Evolutionary conservation across 2,329 filamentous ascomycete species (phyloP).

Genomic region (Cytospora paraplurivora): DNA sequence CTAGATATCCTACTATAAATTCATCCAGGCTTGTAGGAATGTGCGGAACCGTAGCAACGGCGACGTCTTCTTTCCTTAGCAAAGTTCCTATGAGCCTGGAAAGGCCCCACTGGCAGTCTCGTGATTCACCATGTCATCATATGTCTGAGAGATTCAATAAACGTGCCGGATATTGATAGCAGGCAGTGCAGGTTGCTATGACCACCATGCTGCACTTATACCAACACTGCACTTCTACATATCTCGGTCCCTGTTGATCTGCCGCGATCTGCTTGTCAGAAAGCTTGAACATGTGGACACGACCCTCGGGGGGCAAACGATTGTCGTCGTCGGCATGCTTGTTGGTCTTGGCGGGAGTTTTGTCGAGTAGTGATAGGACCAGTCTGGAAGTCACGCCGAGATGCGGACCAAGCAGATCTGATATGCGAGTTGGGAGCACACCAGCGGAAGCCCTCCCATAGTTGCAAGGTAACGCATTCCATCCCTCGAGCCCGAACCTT

Average conservation of each 20-base stretch:
- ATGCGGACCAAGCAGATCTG: too few relatives aligned
- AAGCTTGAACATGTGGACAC: conserved; percentile 4
- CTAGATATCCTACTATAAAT: too few relatives aligned
- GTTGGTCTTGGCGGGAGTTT: too few relatives aligned
- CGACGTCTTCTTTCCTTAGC: neutral
- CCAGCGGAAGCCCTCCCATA: too few relatives aligned
- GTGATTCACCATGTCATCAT: neutral
- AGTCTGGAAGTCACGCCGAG: too few relatives aligned
- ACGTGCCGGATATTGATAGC: neutral
- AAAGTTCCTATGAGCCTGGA: neutral
- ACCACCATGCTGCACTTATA: neutral
- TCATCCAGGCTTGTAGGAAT: too few relatives aligned
- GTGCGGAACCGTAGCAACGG: too few relatives aligned
- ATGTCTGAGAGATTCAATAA: neutral
- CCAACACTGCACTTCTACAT: neutral
- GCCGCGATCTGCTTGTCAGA: conserved; percentile 9
- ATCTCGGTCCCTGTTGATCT: conserved; percentile 18
- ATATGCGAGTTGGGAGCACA: too few relatives aligned
- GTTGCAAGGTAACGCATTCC: too few relatives aligned
- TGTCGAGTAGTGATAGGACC: too few relatives aligned
- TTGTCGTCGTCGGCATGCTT: too few relatives aligned
- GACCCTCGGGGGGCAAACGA: conserved; percentile 3
- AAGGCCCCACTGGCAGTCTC: neutral
- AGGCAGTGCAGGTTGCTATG: neutral
- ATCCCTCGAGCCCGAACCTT: too few relatives aligned